Percentiles rank a stretch among this genome's conserved stretches.
phyloP scores from a whole-genome alignment of 495 filamentous ascomycete species.

The Margaritispora aquatica region DNA sequence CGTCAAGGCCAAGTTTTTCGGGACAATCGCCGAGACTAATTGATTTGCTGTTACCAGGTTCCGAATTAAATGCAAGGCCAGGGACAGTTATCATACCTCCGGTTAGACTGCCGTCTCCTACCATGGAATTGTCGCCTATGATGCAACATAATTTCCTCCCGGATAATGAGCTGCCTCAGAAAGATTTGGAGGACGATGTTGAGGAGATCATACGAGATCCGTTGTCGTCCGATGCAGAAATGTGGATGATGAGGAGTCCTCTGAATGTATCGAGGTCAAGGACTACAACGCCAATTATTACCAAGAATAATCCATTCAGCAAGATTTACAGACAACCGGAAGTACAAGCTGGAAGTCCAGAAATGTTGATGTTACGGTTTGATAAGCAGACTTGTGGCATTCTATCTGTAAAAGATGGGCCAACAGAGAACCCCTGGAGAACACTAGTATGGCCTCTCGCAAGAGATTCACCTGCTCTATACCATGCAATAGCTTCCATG shows the following conservation, averaged over 20 bases:
- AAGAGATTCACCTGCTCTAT: conserved; percentile 59
- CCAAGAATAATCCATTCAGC: conserved; percentile 11
- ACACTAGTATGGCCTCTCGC: conserved; percentile 70
- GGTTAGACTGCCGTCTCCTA: conserved; percentile 7
- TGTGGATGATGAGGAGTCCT: conserved; percentile 28
- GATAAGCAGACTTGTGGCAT: conserved; percentile 71
- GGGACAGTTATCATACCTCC: conserved; percentile 13
- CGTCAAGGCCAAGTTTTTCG: conserved; percentile 26
- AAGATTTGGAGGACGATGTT: conserved; percentile 36
- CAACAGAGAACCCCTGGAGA: conserved; percentile 71
- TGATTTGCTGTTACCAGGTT: conserved; percentile 37
- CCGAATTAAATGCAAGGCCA: conserved; percentile 31
- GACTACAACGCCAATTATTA: conserved; percentile 3
- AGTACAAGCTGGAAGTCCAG: conserved; percentile 44
- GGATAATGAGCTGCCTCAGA: conserved; percentile 2
- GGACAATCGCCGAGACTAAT: conserved; percentile 37
- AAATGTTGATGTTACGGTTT: conserved; percentile 63
- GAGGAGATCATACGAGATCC: conserved; percentile 54
- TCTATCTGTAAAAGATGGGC: conserved; percentile 67
- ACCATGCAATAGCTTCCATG: conserved; percentile 69
- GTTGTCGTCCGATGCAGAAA: conserved; percentile 28
- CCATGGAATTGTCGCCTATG: conserved; percentile 8
- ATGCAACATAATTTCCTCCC: conserved; percentile 13
- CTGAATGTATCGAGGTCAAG: background rate
- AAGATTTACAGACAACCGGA: conserved; percentile 40